Base-by-base conservation (phyloP, 176 grass and related monocot species). In the Zizania latifolia region DNA sequence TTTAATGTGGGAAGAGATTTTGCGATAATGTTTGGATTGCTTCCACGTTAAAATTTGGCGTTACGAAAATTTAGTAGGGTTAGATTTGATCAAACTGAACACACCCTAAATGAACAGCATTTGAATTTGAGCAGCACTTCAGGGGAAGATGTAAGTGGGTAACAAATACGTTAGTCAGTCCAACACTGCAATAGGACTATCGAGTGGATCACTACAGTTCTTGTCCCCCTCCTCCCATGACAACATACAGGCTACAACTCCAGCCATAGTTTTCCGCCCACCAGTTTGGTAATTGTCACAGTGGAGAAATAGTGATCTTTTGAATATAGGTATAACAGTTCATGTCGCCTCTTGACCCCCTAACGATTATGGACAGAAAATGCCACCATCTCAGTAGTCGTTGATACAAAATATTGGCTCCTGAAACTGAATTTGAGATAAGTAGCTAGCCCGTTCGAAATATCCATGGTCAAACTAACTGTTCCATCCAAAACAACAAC, bases 351-450 rank as follows among this genome's bases (percentile, higher is more conserved):
- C 9, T 19, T 72, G 19, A 24, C 16, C 29, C 59, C 55, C 4
- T 2, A 23, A 57, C 17, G 19, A 65, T 16, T 56, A 43, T 62
- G 58, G 58, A 57, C 55, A 36, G 46, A 55, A 29, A 62, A 54
- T 63, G 39, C 16, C 64, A 57, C 69, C 12, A 28, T 64, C 45
- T 39, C n/a, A 26, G 38, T 64, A 41, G 29, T 40, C 36, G 67
- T 60, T 35, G n/a, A 29, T 29, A 28, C 41, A 29, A 76, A 72
- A 44, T 16, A 70, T 56, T 29, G 78, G 43, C 80, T 46, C 26
- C 21, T 81, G 27, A 41, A 81, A 41, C 46, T 33, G 36, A 33
- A 23, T 34, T n/a, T n/a, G 36, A 32, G 35, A 45, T 58, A 24
- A 8, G 48, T 31, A 59, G 31, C 48, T 59, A 65, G 13, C 13